Evolutionary conservation across 2,329 filamentous ascomycete genomes (phyloP).

Genomic region (Pochonia chlamydosporia): DNA sequence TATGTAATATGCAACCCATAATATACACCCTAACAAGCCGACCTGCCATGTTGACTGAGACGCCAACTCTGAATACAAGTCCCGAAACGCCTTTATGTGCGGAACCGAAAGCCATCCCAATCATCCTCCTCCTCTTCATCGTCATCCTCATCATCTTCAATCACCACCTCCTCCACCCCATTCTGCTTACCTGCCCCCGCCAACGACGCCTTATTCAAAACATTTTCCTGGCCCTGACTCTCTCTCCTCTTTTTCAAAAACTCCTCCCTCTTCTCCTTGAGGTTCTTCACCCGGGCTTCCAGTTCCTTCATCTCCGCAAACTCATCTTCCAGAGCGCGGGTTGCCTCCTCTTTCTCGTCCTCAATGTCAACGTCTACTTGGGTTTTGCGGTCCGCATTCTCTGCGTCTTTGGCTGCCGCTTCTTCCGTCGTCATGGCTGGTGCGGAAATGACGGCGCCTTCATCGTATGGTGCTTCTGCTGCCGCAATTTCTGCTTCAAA

Average conservation of each 20-base stretch:
- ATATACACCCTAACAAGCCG: slow-evolving; percentile 2
- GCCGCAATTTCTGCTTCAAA: slow-evolving; percentile 77
- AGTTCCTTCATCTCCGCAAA: slow-evolving; percentile 80
- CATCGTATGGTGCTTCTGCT: slow-evolving; percentile 27
- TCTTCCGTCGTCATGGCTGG: slow-evolving; percentile 62
- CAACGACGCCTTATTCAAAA: slow-evolving; percentile 13
- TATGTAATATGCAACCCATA: background rate
- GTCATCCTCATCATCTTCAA: slow-evolving; percentile 36
- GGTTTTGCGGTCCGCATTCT: slow-evolving; percentile 46
- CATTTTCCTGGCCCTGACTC: slow-evolving; percentile 21
- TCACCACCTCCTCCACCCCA: slow-evolving; percentile 15
- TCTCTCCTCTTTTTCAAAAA: slow-evolving; percentile 40
- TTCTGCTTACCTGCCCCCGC: slow-evolving; percentile 21
- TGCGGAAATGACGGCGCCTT: slow-evolving; percentile 60
- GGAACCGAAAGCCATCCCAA: slow-evolving; percentile 55
- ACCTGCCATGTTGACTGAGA: background rate
- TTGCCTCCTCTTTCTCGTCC: slow-evolving; percentile 71
- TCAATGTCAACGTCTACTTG: slow-evolving; percentile 50
- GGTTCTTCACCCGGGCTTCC: slow-evolving; percentile 61
- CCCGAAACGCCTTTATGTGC: slow-evolving; percentile 4
- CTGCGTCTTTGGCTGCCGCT: slow-evolving; percentile 49
- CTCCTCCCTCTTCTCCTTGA: slow-evolving; percentile 68
- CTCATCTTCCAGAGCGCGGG: slow-evolving; percentile 66
- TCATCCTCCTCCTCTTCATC: slow-evolving; percentile 47
- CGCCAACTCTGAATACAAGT: background rate